A percentile compares a stretch with the other conserved stretches of the same genome.
Conservation (phyloP, 2,329 filamentous ascomycete species). For the Aureobasidium sp. region DNA sequence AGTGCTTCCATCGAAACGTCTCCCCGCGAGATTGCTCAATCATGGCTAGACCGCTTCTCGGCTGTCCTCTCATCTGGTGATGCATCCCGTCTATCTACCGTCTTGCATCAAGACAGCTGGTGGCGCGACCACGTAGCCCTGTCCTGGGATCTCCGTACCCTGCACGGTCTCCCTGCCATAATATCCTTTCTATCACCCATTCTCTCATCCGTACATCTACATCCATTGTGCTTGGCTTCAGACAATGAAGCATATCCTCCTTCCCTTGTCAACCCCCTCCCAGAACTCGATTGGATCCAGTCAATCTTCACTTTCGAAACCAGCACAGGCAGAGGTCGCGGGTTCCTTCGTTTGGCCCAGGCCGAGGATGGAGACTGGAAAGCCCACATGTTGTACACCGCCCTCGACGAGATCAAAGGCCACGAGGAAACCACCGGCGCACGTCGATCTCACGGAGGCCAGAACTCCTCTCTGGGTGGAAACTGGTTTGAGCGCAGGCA, state of each 20-base stretch:
- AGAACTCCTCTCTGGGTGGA: conserved; percentile 54
- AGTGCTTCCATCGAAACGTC: neutral
- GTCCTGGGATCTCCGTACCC: conserved; percentile 48
- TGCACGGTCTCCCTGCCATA: conserved; percentile 38
- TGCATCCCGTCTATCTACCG: conserved; percentile 15
- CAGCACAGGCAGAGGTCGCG: conserved; percentile 46
- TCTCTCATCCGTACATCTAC: conserved; percentile 34
- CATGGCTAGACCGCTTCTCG: conserved; percentile 26
- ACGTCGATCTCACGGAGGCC: conserved; percentile 48
- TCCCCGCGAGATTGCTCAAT: conserved; percentile 22
- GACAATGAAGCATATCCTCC: conserved; percentile 38
- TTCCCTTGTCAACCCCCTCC: conserved; percentile 39
- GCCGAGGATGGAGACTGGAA: conserved; percentile 44
- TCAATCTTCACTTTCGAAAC: conserved; percentile 51
- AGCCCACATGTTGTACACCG: conserved; percentile 56
- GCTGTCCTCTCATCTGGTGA: conserved; percentile 20
- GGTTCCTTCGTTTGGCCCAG: conserved; percentile 43
- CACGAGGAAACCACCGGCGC: conserved; percentile 43
- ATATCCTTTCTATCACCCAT: conserved; percentile 31
- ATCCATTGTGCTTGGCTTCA: conserved; percentile 30
- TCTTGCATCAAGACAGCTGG: conserved; percentile 43
- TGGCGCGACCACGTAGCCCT: conserved; percentile 53
- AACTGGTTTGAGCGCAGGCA: conserved; percentile 40
- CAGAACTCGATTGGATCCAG: conserved; percentile 48
- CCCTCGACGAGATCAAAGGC: conserved; percentile 46